Evolutionary conservation across 805 yeast species (phyloP).

Genomic region (Schwanniomyces polymorphus): DNA sequence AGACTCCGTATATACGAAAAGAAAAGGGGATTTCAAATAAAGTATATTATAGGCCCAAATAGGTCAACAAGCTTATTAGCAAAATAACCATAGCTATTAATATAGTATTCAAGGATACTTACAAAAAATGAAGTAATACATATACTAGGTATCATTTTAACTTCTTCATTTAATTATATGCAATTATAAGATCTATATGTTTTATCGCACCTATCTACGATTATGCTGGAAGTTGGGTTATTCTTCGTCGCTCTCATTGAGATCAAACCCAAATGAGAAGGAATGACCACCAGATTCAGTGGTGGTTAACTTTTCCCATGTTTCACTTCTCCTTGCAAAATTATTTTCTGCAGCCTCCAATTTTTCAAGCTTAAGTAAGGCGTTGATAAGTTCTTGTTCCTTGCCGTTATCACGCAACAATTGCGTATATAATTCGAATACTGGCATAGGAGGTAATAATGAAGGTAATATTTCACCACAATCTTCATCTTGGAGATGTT

Average conservation of each 20-base stretch:
- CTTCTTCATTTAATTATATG: not conserved
- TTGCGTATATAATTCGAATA: slow-evolving; percentile 60
- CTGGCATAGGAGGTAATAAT: slow-evolving; percentile 49
- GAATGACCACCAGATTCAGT: slow-evolving; percentile 1
- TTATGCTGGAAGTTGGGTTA: not conserved
- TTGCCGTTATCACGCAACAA: slow-evolving; percentile 44
- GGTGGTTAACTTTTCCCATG: slow-evolving; percentile 51
- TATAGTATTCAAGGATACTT: too few relatives aligned
- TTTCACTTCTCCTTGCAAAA: slow-evolving; percentile 41
- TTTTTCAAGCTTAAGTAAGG: slow-evolving; percentile 28
- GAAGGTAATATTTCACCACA: slow-evolving; percentile 53
- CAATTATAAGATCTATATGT: not conserved
- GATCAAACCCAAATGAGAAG: slow-evolving; percentile 34
- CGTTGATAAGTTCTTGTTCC: slow-evolving; percentile 27
- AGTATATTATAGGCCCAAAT: too few relatives aligned
- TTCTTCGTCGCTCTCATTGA: slow-evolving; percentile 24
- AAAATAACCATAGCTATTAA: too few relatives aligned
- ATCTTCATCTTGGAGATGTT: slow-evolving; percentile 50
- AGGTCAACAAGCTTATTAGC: too few relatives aligned
- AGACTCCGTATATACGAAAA: too few relatives aligned
- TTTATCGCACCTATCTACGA: not conserved
- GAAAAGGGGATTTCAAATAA: too few relatives aligned
- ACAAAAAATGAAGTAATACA: not conserved
- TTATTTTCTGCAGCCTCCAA: slow-evolving; percentile 28
- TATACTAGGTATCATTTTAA: not conserved